Evolutionary conservation across 805 yeast species (phyloP).

Genomic region (Saccharomyces jurei): DNA sequence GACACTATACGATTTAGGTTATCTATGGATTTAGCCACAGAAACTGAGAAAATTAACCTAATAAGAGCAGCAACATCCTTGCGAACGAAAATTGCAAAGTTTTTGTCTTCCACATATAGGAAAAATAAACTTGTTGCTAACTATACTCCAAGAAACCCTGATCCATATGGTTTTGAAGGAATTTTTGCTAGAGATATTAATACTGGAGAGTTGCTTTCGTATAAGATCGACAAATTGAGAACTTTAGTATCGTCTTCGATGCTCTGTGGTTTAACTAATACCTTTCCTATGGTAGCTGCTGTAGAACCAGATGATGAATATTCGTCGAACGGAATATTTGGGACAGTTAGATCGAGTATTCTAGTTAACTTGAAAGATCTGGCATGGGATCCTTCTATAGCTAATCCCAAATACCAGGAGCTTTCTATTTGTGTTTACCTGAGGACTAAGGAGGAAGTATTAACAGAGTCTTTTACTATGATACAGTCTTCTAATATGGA

Average conservation of each 20-base stretch:
- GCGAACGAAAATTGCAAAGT: constrained; percentile 53
- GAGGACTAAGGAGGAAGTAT: constrained; percentile 51
- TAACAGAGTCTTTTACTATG: constrained; percentile 76
- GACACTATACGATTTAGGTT: constrained; percentile 53
- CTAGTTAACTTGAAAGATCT: constrained; percentile 72
- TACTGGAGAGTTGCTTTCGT: constrained; percentile 49
- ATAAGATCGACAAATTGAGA: constrained; percentile 41
- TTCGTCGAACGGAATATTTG: constrained; percentile 3
- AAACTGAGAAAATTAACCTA: constrained; percentile 42
- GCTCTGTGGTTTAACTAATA: constrained; percentile 62
- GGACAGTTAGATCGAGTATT: constrained; percentile 42
- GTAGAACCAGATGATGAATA: constrained; percentile 37
- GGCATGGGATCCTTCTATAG: constrained; percentile 45
- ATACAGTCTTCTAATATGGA: constrained; percentile 52
- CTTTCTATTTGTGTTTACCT: constrained; percentile 67
- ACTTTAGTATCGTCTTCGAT: constrained; percentile 59
- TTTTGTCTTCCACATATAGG: constrained; percentile 40
- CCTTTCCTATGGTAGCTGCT: constrained; percentile 48
- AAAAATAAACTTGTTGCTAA: constrained; percentile 20
- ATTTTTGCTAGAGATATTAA: constrained; percentile 54
- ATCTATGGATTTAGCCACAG: constrained; percentile 43
- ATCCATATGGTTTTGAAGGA: constrained; percentile 59
- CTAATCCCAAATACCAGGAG: constrained; percentile 57
- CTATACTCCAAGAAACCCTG: constrained; percentile 26
- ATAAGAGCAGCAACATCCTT: constrained; percentile 45